These are phyloP conservation scores for Dendrobium chrysotoxum DNA, from an alignment of 106 monocot genomes.

Conservation along the genomic window DNA sequence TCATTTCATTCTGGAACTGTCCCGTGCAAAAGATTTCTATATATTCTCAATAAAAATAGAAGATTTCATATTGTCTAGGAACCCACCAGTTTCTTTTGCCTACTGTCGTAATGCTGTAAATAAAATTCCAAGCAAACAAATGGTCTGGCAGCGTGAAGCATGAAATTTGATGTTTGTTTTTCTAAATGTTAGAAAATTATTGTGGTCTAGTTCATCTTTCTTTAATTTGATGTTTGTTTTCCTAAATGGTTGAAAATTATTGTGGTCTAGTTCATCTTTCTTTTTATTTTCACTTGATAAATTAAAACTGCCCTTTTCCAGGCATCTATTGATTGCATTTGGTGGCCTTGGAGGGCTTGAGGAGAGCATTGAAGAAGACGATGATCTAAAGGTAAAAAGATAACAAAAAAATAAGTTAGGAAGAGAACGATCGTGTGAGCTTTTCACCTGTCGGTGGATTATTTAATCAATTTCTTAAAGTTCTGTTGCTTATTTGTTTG, in stretches of 20 bases:
- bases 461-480: conserved; percentile 1
- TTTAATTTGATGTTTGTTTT: background rate
- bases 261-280: background rate
- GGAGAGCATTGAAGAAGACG: conserved; percentile 92
- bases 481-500: background rate
- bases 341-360: conserved; percentile 92
- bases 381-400: conserved; percentile 57
- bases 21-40: no score
- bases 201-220: background rate
- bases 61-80: no score
- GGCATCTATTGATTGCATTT: conserved; percentile 91
- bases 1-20: no score
- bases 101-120: background rate
- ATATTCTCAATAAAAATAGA: no score
- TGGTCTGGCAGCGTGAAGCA: background rate
- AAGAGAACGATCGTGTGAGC: no score
- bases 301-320: conserved; percentile 11
- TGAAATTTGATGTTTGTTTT: conserved; percentile 1
- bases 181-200: background rate
- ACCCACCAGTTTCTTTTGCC: no score
- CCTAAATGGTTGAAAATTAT: background rate
- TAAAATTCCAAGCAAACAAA: background rate
- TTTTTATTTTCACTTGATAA: background rate
- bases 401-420: background rate
- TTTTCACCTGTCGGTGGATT: background rate